Evolutionary conservation across 495 filamentous ascomycete genomes (phyloP).

Genomic region (Penicillium parvum): DNA sequence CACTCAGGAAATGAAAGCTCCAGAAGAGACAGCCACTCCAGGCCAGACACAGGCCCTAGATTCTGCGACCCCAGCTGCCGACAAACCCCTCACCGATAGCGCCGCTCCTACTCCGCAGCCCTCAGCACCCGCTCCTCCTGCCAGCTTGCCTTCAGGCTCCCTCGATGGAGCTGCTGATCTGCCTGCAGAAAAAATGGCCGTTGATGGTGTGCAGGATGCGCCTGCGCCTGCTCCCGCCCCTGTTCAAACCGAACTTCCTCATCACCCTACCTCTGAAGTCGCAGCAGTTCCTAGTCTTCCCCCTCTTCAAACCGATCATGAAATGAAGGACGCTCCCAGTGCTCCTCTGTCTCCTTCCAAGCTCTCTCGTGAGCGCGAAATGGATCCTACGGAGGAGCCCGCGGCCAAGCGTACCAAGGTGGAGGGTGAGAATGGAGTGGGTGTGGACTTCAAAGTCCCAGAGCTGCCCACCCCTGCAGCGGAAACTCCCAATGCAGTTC

Average conservation of each 20-base stretch:
- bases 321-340: conserved; percentile 39
- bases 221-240: conserved; percentile 11
- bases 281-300: conserved; percentile 12
- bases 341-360: conserved; percentile 49
- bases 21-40: conserved; percentile 1
- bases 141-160: neutral
- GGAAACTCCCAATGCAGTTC: conserved; percentile 11
- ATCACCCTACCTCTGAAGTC: conserved; percentile 24
- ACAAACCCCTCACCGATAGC: conserved; percentile 8
- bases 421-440: conserved; percentile 32
- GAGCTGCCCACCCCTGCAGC: conserved; percentile 14
- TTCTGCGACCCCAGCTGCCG: neutral
- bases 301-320: conserved; percentile 30
- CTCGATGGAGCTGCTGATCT: conserved; percentile 9
- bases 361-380: conserved; percentile 64
- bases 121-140: neutral
- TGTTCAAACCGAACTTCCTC: conserved; percentile 33
- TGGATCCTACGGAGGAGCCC: conserved; percentile 65
- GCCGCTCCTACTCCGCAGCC: conserved; percentile 1
- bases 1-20: conserved; percentile 6
- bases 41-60: neutral
- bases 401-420: conserved; percentile 74
- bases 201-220: conserved; percentile 13
- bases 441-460: conserved; percentile 35
- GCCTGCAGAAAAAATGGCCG: conserved; percentile 16